A percentile compares a stretch with the other conserved stretches of the same genome.
phyloP scores from a whole-genome alignment of 2,329 filamentous ascomycete genomes.

The Lecanicillium sp. region DNA sequence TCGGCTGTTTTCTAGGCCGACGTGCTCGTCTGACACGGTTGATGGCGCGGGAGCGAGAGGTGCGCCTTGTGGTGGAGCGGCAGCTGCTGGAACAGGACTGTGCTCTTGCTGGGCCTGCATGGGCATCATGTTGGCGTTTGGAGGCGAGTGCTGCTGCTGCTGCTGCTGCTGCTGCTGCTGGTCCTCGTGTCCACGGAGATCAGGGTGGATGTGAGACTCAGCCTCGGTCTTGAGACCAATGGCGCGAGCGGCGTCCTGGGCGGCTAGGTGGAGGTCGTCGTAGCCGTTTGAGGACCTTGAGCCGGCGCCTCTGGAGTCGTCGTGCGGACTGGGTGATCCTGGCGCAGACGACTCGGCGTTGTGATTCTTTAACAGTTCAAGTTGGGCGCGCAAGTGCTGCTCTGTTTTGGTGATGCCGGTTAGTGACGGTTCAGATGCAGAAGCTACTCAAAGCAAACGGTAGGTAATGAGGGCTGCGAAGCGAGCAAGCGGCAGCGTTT shows the following conservation, averaged over 20 bases:
- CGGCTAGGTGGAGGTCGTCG: slow-evolving; percentile 27
- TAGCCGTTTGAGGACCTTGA: slow-evolving; percentile 36
- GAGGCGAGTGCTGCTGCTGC: slow-evolving; percentile 18
- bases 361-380: slow-evolving; percentile 34
- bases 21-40: slow-evolving; percentile 14
- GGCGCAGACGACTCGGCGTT: slow-evolving; percentile 20
- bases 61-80: slow-evolving; percentile 9
- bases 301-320: slow-evolving; percentile 5
- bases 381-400: slow-evolving; percentile 34
- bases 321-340: slow-evolving; percentile 1
- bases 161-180: no score
- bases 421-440: slow-evolving; percentile 1
- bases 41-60: slow-evolving; percentile 18
- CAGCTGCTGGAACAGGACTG: slow-evolving; percentile 20
- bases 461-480: neutral
- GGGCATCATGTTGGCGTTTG: slow-evolving; percentile 27
- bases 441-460: no score
- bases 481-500: neutral
- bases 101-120: slow-evolving; percentile 24
- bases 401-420: slow-evolving; percentile 20
- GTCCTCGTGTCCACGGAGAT: slow-evolving; percentile 27
- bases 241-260: slow-evolving; percentile 25
- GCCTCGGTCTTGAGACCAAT: slow-evolving; percentile 26
- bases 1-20: slow-evolving; percentile 44
- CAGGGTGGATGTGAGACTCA: slow-evolving; percentile 41